These are phyloP conservation scores for Penstemon newberryi DNA, from an alignment of 257 asterid species.

Conservation along the genomic window DNA sequence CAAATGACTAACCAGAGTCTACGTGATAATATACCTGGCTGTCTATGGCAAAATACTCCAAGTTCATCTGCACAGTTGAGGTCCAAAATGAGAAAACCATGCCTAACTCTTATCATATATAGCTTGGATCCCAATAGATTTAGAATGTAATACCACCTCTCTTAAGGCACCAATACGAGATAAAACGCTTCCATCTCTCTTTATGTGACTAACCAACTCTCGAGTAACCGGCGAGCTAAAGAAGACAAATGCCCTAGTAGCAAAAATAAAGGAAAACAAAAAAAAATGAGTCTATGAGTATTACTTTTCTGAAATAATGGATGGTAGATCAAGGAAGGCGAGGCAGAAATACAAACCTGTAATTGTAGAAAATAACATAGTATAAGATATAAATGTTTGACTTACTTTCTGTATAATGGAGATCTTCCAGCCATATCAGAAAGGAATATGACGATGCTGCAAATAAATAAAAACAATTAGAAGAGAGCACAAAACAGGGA, in stretches of 20 bases:
- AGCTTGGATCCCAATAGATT: too few relatives aligned
- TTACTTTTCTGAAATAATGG: conserved; percentile 27
- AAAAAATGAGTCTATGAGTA: conserved; percentile 23
- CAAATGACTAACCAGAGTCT: not conserved
- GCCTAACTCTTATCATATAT: too few relatives aligned
- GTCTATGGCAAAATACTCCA: conserved; percentile 94
- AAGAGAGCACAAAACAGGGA: conserved; percentile 23
- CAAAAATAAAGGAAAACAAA: conserved; percentile 23
- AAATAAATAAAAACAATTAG: conserved; percentile 33
- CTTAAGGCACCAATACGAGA: conserved; percentile 20
- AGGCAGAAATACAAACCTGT: conserved; percentile 15
- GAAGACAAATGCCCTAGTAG: conserved; percentile 85
- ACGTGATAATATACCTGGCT: conserved; percentile 70
- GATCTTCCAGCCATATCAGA: conserved; percentile 96
- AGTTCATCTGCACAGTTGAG: conserved; percentile 79
- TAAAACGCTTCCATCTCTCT: conserved; percentile 77
- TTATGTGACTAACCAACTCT: conserved; percentile 82
- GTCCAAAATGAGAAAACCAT: not conserved
- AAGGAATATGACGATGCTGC: conserved; percentile 85
- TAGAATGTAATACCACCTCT: too few relatives aligned
- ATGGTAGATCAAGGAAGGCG: conserved; percentile 25
- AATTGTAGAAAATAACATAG: conserved; percentile 23
- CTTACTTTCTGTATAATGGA: conserved; percentile 93
- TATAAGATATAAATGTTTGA: conserved; percentile 19
- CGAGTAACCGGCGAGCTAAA: conserved; percentile 89